These are phyloP conservation scores for Hyphopichia khmerensis DNA, from an alignment of 1,139 yeast genomes.

Conservation along the genomic window DNA sequence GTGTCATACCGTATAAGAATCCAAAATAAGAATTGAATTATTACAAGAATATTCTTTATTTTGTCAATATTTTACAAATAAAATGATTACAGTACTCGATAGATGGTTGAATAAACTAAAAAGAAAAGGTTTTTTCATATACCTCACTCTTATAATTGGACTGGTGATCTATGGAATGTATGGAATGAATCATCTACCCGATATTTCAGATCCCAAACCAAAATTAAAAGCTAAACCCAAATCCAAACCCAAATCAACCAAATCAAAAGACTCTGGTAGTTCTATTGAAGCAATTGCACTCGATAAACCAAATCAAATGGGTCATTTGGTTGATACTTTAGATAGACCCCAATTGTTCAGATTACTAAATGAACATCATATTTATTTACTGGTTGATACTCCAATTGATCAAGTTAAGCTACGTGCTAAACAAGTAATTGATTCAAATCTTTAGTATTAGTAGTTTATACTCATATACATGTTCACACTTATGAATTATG, in stretches of 20 bases:
- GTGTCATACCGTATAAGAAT: no score
- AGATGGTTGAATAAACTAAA: slow-evolving; percentile 24
- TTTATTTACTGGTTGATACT: slow-evolving; percentile 19
- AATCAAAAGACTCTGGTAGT: background rate
- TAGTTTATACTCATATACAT: no score
- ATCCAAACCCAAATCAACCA: background rate
- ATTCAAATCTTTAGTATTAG: no score
- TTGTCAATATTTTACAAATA: no score
- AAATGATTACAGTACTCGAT: slow-evolving; percentile 17
- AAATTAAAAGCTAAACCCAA: background rate
- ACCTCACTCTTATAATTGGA: slow-evolving; percentile 29
- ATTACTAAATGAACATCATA: slow-evolving; percentile 15
- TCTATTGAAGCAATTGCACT: background rate
- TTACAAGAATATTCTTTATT: background rate
- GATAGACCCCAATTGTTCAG: slow-evolving; percentile 17
- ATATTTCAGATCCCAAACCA: slow-evolving; percentile 5
- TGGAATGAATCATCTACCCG: slow-evolving; percentile 31
- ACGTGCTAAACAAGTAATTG: slow-evolving; percentile 13
- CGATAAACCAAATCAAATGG: background rate
- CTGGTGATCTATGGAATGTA: slow-evolving; percentile 36
- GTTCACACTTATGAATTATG: background rate
- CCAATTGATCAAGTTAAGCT: slow-evolving; percentile 13
- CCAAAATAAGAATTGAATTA: no score
- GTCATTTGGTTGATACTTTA: slow-evolving; percentile 16
- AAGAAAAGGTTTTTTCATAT: slow-evolving; percentile 37